phyloP scores from a whole-genome alignment of 2,329 filamentous ascomycete species.

The Saccharata proteae region DNA sequence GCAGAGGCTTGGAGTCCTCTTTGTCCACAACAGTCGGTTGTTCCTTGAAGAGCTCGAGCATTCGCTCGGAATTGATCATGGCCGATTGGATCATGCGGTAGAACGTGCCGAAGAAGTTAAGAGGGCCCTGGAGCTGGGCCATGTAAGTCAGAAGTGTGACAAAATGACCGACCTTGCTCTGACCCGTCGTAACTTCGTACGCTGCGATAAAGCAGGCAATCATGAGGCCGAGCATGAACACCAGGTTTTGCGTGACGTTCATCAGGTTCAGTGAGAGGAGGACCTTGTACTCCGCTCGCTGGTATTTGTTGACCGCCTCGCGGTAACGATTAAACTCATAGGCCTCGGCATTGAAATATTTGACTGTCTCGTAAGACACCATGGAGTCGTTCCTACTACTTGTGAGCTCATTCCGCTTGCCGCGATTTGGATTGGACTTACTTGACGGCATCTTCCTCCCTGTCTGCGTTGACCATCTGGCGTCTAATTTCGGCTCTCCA shows the following conservation, averaged over 20 bases:
- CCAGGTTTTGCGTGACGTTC: conserved; percentile 50
- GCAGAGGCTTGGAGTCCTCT: conserved; percentile 50
- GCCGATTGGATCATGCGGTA: conserved; percentile 93
- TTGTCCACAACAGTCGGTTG: conserved; percentile 80
- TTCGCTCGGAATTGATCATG: conserved; percentile 92
- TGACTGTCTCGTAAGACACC: conserved; percentile 82
- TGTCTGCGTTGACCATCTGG: conserved; percentile 87
- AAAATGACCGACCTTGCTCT: conserved; percentile 54
- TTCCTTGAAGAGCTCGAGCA: conserved; percentile 93
- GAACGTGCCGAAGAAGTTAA: conserved; percentile 78
- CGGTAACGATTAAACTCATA: conserved; percentile 48
- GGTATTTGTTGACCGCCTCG: conserved; percentile 43
- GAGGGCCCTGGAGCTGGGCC: conserved; percentile 57
- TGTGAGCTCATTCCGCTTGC: conserved; percentile 14
- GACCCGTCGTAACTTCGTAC: conserved; percentile 52
- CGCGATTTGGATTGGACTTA: conserved; percentile 27
- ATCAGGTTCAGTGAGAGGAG: conserved; percentile 45
- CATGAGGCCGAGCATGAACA: conserved; percentile 53
- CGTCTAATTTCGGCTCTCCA: conserved; percentile 83
- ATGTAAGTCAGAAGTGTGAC: conserved; percentile 63
- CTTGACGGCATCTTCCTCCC: conserved; percentile 94
- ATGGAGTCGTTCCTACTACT: conserved; percentile 72
- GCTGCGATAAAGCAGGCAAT: conserved; percentile 59
- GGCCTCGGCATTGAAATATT: conserved; percentile 50
- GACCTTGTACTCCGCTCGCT: conserved; percentile 45